phyloP scores from a whole-genome alignment of 176 grass and related monocot species.

The Zizania latifolia region DNA sequence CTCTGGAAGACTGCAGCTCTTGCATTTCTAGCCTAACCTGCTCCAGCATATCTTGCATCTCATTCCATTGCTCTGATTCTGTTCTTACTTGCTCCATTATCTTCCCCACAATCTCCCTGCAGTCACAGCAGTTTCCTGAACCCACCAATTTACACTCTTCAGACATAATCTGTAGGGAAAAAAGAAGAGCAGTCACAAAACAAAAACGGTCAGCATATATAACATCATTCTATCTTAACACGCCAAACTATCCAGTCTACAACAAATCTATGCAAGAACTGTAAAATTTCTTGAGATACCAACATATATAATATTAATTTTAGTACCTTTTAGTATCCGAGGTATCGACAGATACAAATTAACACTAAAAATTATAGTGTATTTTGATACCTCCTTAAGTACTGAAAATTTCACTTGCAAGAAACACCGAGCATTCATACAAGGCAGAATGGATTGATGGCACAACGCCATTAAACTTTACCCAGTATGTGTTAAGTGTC shows the following conservation, averaged over 20 bases:
- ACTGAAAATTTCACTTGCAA: no score
- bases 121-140: constrained; percentile 57
- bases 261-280: no score
- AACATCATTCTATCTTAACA: neutral
- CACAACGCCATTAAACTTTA: neutral
- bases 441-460: neutral
- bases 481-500: neutral
- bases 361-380: no score
- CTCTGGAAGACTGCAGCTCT: constrained; percentile 68
- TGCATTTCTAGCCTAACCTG: constrained; percentile 89
- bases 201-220: neutral
- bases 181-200: no score
- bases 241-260: no score
- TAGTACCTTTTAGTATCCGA: no score
- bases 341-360: no score
- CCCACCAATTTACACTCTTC: constrained; percentile 40
- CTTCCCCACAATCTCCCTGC: constrained; percentile 61
- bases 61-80: constrained; percentile 83
- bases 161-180: constrained; percentile 33
- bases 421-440: neutral
- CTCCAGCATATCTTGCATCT: constrained; percentile 93
- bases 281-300: no score
- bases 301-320: no score
- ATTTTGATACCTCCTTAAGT: no score
- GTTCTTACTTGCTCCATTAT: constrained; percentile 92